These are phyloP conservation scores for Petasospora rhodanensis DNA, from an alignment of 1,139 yeast species.

Conservation along the genomic window DNA sequence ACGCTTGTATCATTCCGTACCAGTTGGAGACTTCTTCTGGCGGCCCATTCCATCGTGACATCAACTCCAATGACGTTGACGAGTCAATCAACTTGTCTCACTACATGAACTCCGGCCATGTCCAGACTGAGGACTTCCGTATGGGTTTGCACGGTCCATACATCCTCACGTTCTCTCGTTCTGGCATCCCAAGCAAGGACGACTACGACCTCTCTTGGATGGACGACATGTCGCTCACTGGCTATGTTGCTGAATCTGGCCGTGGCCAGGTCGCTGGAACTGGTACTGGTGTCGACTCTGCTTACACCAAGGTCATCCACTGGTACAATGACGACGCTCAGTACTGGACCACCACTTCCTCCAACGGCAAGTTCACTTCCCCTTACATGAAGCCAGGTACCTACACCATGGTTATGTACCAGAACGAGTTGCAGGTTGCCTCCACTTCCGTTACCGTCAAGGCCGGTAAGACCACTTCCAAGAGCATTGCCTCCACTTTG, in stretches of 20 bases:
- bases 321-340: neutral
- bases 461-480: neutral
- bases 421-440: neutral
- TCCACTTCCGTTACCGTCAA: neutral
- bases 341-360: neutral
- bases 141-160: slow-evolving; percentile 1
- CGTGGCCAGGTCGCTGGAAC: neutral
- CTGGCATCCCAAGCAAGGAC: neutral
- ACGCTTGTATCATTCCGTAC: neutral
- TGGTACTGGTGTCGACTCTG: neutral
- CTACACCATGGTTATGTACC: neutral
- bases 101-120: neutral
- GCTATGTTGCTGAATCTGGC: neutral
- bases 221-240: neutral
- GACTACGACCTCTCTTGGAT: neutral
- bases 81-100: neutral
- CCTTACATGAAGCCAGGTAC: neutral
- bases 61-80: neutral
- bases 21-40: neutral
- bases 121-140: neutral
- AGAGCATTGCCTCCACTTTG: no score
- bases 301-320: neutral
- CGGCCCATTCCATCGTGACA: neutral
- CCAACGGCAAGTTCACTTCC: neutral
- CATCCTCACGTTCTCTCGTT: neutral